phyloP scores from a whole-genome alignment of 129 eudicot species.

The Flaveria brownii region DNA sequence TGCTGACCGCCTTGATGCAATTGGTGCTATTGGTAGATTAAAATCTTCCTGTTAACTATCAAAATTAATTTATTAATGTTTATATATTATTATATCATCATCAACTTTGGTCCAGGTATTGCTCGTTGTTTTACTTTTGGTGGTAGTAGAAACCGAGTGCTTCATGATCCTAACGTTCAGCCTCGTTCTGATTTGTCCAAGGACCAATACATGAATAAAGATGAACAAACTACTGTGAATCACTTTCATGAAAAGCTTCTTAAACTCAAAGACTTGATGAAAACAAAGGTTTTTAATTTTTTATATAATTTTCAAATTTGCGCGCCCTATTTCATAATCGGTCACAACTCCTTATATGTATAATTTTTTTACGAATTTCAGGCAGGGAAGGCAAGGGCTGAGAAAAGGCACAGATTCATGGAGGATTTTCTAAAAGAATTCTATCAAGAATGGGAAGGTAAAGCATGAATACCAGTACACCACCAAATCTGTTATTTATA shows the following conservation, averaged over 20 bases:
- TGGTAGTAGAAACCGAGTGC: constrained; percentile 81
- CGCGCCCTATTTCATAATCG: not conserved
- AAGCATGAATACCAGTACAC: constrained; percentile 36
- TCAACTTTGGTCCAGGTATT: constrained; percentile 47
- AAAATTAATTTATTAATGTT: not conserved
- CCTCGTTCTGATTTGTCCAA: constrained; percentile 82
- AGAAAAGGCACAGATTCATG: constrained; percentile 90
- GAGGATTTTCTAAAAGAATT: constrained; percentile 79
- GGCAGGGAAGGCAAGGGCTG: constrained; percentile 87
- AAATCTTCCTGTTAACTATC: not conserved
- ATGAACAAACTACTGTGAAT: constrained; percentile 86
- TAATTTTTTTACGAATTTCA: constrained; percentile 25
- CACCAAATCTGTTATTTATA: constrained; percentile 39
- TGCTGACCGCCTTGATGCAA: constrained; percentile 99
- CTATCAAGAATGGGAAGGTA: constrained; percentile 85
- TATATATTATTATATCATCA: not conserved
- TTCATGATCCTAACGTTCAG: constrained; percentile 67
- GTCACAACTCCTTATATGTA: not conserved
- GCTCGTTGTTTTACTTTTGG: constrained; percentile 99
- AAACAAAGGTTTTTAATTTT: constrained; percentile 60
- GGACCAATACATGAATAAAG: constrained; percentile 78
- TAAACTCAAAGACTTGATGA: constrained; percentile 90
- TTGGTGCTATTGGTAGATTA: constrained; percentile 94
- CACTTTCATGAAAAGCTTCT: constrained; percentile 96
- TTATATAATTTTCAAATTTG: not conserved